A percentile compares a stretch with the other conserved stretches of the same genome.
Conservation (phyloP, 768 basidiomycete species). For the Phanerochaete sordida region DNA sequence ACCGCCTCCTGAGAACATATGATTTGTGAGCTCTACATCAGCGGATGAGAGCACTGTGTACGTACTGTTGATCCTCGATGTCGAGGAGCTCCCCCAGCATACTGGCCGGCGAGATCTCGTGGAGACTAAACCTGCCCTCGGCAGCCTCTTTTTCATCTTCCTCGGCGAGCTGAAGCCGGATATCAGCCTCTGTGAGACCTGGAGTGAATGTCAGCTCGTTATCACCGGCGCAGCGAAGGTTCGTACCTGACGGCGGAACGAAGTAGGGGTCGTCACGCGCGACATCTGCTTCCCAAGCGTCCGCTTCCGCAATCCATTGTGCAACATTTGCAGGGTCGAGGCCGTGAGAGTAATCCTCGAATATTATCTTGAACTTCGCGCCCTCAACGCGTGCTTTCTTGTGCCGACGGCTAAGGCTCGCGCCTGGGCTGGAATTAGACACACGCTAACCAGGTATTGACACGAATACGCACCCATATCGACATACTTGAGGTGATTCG, state of each 20-base stretch:
- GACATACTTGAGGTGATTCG: slow-evolving; percentile 33
- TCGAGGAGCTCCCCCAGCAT: neutral
- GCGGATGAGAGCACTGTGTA: neutral
- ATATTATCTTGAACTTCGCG: neutral
- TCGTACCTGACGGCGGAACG: neutral
- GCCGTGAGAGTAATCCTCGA: neutral
- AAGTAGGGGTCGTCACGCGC: slow-evolving; percentile 18
- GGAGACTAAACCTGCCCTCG: neutral
- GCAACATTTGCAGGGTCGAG: neutral
- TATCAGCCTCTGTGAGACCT: slow-evolving; percentile 13
- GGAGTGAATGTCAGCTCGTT: neutral
- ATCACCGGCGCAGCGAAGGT: neutral
- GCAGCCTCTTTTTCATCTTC: slow-evolving; percentile 10
- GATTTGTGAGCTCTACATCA: neutral
- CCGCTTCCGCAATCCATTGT: slow-evolving; percentile 19
- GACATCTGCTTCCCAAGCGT: slow-evolving; percentile 23
- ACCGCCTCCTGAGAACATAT: neutral
- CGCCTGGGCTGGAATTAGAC: too few species aligned
- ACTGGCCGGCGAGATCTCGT: neutral
- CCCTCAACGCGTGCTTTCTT: neutral
- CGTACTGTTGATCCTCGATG: neutral
- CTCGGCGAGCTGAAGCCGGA: slow-evolving; percentile 20
- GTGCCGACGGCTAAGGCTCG: neutral
- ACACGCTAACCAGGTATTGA: neutral
- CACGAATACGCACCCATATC: slow-evolving; percentile 21